These are phyloP conservation scores for Argentina anserina DNA, from an alignment of 306 rosid genomes.

Conservation along the genomic window DNA sequence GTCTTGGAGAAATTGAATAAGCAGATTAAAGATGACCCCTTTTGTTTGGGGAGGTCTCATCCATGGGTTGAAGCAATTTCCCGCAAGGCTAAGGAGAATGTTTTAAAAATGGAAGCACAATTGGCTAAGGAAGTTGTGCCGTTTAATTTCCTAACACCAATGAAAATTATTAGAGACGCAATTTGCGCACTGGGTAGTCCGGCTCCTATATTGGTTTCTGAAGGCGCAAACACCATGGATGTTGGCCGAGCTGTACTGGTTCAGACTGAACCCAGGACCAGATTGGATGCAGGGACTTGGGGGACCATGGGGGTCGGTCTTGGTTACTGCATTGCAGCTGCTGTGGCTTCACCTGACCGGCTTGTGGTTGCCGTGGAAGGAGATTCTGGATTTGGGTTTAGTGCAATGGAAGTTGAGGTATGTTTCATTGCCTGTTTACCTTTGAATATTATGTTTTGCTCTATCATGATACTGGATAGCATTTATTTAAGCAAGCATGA, in stretches of 20 bases:
- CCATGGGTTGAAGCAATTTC: slow-evolving; percentile 74
- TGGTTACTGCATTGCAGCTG: slow-evolving; percentile 96
- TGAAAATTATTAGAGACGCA: slow-evolving; percentile 56
- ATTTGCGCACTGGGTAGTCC: slow-evolving; percentile 42
- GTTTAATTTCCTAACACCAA: slow-evolving; percentile 63
- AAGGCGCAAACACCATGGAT: slow-evolving; percentile 70
- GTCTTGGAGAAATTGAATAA: slow-evolving; percentile 57
- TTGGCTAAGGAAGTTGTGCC: slow-evolving; percentile 74
- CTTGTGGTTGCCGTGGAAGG: slow-evolving; percentile 93
- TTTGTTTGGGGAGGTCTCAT: slow-evolving; percentile 74
- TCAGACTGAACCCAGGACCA: slow-evolving; percentile 64
- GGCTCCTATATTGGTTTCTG: slow-evolving; percentile 56
- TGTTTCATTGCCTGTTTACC: slow-evolving; percentile 2
- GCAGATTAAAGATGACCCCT: slow-evolving; percentile 86
- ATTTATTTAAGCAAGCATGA: neutral
- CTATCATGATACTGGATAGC: neutral
- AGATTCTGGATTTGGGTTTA: slow-evolving; percentile 92
- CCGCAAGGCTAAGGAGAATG: slow-evolving; percentile 63
- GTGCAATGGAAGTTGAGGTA: slow-evolving; percentile 99
- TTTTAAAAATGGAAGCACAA: slow-evolving; percentile 73
- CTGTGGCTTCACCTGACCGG: slow-evolving; percentile 77
- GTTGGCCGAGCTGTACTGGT: slow-evolving; percentile 52
- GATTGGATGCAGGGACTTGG: slow-evolving; percentile 73
- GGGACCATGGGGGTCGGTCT: slow-evolving; percentile 93
- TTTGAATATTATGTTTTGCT: neutral